phyloP scores from a whole-genome alignment of 257 asterid genomes.

The Cynanchum wilfordii region DNA sequence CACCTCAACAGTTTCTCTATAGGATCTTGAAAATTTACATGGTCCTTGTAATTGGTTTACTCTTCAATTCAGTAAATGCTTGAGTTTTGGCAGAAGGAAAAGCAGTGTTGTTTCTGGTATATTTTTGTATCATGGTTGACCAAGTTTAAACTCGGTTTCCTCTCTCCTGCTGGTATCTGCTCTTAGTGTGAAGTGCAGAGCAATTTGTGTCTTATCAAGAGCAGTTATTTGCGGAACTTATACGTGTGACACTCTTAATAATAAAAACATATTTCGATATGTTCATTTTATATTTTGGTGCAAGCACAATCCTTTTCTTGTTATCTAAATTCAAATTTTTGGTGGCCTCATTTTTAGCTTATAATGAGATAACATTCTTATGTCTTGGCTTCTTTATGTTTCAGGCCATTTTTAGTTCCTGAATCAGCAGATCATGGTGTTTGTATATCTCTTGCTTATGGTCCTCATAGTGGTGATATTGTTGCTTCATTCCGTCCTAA shows the following conservation, averaged over 20 bases:
- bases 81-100: not conserved
- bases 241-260: not conserved
- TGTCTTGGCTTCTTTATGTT: constrained; percentile 9
- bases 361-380: not conserved
- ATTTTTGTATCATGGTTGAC: not conserved
- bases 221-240: not conserved
- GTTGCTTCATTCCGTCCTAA: constrained; percentile 93
- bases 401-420: constrained; percentile 62
- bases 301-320: not conserved
- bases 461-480: constrained; percentile 44
- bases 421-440: constrained; percentile 75
- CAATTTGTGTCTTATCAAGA: not conserved
- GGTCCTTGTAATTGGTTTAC: not conserved
- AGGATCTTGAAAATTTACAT: not conserved
- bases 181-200: not conserved
- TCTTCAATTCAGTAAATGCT: not conserved
- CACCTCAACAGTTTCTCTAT: not conserved
- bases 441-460: constrained; percentile 79
- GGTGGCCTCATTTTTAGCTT: not conserved
- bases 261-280: not conserved
- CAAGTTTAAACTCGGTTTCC: not conserved
- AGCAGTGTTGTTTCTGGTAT: not conserved
- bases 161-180: not conserved
- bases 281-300: not conserved
- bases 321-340: not conserved